Evolutionary conservation across 1,284 basidiomycete species (phyloP), one percentile per base, ranked within the genome.

Genomic region (Trichosporon coremiiforme): DNA sequence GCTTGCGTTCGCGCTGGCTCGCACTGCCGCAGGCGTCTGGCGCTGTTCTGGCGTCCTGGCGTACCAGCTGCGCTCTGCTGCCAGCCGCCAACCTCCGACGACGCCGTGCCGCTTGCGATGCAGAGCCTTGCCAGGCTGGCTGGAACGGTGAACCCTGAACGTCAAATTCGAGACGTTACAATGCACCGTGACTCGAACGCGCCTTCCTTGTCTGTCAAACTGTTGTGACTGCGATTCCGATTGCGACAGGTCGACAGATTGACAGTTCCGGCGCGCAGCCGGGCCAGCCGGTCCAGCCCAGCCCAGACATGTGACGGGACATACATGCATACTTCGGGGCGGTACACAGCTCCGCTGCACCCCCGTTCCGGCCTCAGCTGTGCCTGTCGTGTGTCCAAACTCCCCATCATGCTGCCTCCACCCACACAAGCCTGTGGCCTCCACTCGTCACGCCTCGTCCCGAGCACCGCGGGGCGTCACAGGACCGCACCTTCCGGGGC

Each of bases 401-500:
- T 25, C 25, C 3, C 9, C 15, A 12, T 13, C 9, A 41, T 41
- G 38, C 38, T 12, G 38, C 38, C 38, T 41, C 38, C 38, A 41
- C 38, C 38, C 38, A 12, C 10, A 20, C 25, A 25, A 25, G 13
- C 20, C 9, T 20, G 47, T 8, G 20, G 47, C 17, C 17, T 50
- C 17, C 47, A 20, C 17, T 20, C 50, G 50, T 53, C 50, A 53
- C 50, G 50, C 50, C 15, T 17, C 45, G 17, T 53, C 50, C 50
- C 50, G 50, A 53, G 50, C 50, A 53, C 50, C 50, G 50, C 22
- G 50, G 50, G 50, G 50, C 50, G 50, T 45, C 41, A 45, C 41
- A n/a, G 41, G 17, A 17, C 41, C 41, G 41, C 17, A 41, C 38
- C 38, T 12, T 41, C 38, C 38, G 38, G 33, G 33, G 33, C 38